phyloP scores from a whole-genome alignment of 1,284 basidiomycete species.

The Cryptococcus hybrid region DNA sequence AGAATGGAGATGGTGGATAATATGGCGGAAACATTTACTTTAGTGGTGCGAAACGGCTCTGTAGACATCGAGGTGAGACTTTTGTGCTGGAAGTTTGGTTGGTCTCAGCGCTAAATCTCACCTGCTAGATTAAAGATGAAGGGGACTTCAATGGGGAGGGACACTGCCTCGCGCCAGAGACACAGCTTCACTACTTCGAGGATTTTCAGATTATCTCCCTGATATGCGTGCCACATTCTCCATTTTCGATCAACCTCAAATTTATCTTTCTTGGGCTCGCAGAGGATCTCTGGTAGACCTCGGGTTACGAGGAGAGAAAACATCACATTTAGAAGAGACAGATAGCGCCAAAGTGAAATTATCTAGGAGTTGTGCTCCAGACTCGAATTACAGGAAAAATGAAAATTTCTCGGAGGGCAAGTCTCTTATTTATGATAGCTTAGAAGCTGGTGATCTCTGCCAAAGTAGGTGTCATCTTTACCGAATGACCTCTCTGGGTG shows the following conservation, averaged over 20 bases:
- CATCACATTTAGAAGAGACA: slow-evolving; percentile 39
- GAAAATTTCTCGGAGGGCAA: slow-evolving; percentile 18
- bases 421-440: slow-evolving; percentile 44
- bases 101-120: neutral
- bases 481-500: too few species aligned
- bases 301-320: slow-evolving; percentile 48
- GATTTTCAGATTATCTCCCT: slow-evolving; percentile 46
- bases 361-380: slow-evolving; percentile 39
- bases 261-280: slow-evolving; percentile 51
- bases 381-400: slow-evolving; percentile 35
- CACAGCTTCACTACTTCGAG: slow-evolving; percentile 15
- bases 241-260: slow-evolving; percentile 54
- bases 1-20: slow-evolving; percentile 42
- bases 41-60: neutral
- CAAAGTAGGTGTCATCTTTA: slow-evolving; percentile 30
- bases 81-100: slow-evolving; percentile 22
- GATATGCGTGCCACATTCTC: slow-evolving; percentile 41
- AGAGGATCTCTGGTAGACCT: slow-evolving; percentile 48
- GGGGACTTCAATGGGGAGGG: slow-evolving; percentile 44
- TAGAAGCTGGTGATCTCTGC: slow-evolving; percentile 45
- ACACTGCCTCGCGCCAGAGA: slow-evolving; percentile 32
- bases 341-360: slow-evolving; percentile 37
- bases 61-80: neutral
- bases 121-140: slow-evolving; percentile 31
- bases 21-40: slow-evolving; percentile 39